Percentiles rank a stretch among this genome's conserved stretches.
Evolutionary conservation across 2,329 filamentous ascomycete species (phyloP).

Genomic region (Rutstroemia sp.): DNA sequence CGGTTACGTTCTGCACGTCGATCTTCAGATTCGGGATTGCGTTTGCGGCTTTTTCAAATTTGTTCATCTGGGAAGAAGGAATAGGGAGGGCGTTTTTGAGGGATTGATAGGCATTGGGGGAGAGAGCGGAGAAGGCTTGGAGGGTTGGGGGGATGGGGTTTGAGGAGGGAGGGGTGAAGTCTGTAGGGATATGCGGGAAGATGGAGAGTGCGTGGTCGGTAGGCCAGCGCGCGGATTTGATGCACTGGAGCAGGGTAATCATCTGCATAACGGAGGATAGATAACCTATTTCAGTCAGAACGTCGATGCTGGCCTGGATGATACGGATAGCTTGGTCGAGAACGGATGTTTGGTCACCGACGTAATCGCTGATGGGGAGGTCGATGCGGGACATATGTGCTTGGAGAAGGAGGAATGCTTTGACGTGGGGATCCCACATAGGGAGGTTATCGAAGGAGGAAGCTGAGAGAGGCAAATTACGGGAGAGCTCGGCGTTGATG

Average conservation of each 20-base stretch:
- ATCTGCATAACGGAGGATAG: slow-evolving; percentile 71
- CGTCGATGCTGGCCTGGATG: slow-evolving; percentile 89
- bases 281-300: slow-evolving; percentile 82
- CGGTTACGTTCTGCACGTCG: slow-evolving; percentile 51
- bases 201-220: slow-evolving; percentile 72
- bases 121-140: slow-evolving; percentile 25
- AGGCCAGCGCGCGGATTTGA: slow-evolving; percentile 91
- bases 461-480: slow-evolving; percentile 59
- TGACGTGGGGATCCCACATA: slow-evolving; percentile 98
- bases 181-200: slow-evolving; percentile 59
- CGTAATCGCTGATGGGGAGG: slow-evolving; percentile 92
- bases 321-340: slow-evolving; percentile 96
- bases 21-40: slow-evolving; percentile 64
- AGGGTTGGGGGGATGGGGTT: slow-evolving; percentile 30
- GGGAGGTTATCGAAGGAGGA: slow-evolving; percentile 53
- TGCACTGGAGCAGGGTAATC: slow-evolving; percentile 79
- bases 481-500: slow-evolving; percentile 84
- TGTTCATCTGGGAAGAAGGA: slow-evolving; percentile 35
- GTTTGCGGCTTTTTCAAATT: slow-evolving; percentile 50
- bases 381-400: slow-evolving; percentile 91
- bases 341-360: slow-evolving; percentile 84
- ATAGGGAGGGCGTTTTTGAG: slow-evolving; percentile 44
- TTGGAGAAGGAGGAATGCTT: slow-evolving; percentile 87
- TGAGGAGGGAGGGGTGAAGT: slow-evolving; percentile 12
- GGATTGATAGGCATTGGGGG: slow-evolving; percentile 29